phyloP scores from a whole-genome alignment of 1,139 yeast species.

The Geotrichum klebahnii region DNA sequence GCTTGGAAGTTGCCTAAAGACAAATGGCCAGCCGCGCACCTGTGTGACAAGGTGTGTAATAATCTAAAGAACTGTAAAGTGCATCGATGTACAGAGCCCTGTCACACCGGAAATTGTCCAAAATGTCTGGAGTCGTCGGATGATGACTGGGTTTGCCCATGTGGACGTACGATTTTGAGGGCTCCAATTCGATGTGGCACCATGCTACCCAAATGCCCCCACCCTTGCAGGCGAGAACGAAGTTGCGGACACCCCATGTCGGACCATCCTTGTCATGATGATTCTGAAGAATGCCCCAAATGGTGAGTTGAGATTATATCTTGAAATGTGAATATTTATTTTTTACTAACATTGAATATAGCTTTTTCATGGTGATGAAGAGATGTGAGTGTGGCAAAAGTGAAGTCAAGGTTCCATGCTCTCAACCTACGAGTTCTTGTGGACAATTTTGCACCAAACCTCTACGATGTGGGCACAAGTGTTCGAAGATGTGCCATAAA shows the following conservation, averaged over 20 bases:
- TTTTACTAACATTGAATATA: not conserved
- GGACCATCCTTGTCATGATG: slow-evolving; percentile 72
- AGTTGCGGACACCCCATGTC: slow-evolving; percentile 74
- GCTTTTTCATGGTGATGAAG: slow-evolving; percentile 57
- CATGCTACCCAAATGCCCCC: slow-evolving; percentile 58
- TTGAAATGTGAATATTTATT: not conserved
- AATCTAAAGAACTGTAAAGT: slow-evolving; percentile 63
- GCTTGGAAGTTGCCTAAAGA: slow-evolving; percentile 37
- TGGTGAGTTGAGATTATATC: slow-evolving; percentile 43
- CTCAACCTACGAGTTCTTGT: slow-evolving; percentile 66
- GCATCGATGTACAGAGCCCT: slow-evolving; percentile 68
- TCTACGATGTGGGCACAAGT: slow-evolving; percentile 67
- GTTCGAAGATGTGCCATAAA: slow-evolving; percentile 58
- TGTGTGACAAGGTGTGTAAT: slow-evolving; percentile 70
- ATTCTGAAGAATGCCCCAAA: slow-evolving; percentile 61
- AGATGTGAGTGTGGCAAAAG: slow-evolving; percentile 68
- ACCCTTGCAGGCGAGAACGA: slow-evolving; percentile 60
- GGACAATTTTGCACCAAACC: slow-evolving; percentile 58
- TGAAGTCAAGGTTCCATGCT: slow-evolving; percentile 61
- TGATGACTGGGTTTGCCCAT: slow-evolving; percentile 76
- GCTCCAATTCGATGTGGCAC: slow-evolving; percentile 94
- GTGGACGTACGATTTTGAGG: slow-evolving; percentile 73
- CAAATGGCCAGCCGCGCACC: slow-evolving; percentile 45
- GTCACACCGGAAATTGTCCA: slow-evolving; percentile 81
- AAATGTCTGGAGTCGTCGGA: slow-evolving; percentile 80